Evolutionary conservation across 805 yeast species (phyloP), one percentile per base, ranked within the genome.

Genomic region (Suhomyces faveliae): DNA sequence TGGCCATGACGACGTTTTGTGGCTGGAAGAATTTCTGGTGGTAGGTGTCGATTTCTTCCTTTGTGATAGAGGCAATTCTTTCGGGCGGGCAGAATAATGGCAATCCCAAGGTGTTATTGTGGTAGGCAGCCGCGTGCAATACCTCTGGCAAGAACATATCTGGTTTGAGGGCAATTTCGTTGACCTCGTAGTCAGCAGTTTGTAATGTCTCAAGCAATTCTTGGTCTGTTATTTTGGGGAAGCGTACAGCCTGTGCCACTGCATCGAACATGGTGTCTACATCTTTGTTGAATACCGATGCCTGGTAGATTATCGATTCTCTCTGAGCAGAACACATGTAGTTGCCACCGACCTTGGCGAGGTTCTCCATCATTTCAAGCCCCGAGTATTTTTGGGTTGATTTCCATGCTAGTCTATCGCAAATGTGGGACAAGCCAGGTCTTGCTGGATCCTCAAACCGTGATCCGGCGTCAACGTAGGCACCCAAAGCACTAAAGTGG

Each of bases 321-420:
- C 99, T 78, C 6, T 95, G 87, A 0, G 96, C 86, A 0, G 96
- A 85, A 61, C 96, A 87, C 82, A 89, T 91, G 67, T 87, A 90
- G 64, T 90, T 92, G 11, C 98, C 99, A 42, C 99, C 99, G 49
- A 94, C 67, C 30, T 80, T 74, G 48, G 89, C 90, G 52, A 94
- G 71, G 17, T 77, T 78, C 53, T 85, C 85, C 54, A 87, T 76
- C 89, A 94, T 87, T 44, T 85, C 78, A 38, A 76, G 68, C 2
- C 89, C 91, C 1, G 79, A 58, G 48, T 76, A 71, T 47, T 78
- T 71, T 29, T 74, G 65, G 0, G 92, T 85, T 4, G 89, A 81
- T 60, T 84, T 84, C 76, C 83, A 94, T 0, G 98, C 92, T 61
- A 94, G 67, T 50, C 97, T 77, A 63, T 92, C 98, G 58, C 84